Evolutionary conservation across 2,329 filamentous ascomycete species (phyloP).

Genomic region (Epichloe elymi): DNA sequence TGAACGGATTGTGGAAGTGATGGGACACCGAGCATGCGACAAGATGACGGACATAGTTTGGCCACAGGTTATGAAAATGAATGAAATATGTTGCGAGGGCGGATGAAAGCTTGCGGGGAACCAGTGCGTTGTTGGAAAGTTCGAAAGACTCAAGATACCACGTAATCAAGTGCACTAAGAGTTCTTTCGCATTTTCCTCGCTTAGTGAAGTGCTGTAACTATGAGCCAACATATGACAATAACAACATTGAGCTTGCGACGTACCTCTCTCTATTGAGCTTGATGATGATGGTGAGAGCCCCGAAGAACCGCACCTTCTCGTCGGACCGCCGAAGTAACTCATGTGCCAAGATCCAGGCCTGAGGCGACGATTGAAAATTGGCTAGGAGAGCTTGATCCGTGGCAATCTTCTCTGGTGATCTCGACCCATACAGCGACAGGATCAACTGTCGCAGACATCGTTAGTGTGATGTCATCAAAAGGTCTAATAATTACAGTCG

Average conservation of each 20-base stretch:
- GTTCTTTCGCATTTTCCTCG: conserved; percentile 41
- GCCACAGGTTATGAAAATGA: conserved; percentile 55
- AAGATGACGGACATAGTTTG: conserved; percentile 49
- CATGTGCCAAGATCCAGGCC: conserved; percentile 77
- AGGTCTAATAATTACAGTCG: not conserved
- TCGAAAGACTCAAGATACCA: conserved; percentile 47
- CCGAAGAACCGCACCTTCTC: conserved; percentile 83
- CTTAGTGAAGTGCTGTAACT: conserved; percentile 34
- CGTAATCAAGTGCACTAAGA: conserved; percentile 46
- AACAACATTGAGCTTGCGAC: conserved; percentile 11
- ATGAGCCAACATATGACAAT: conserved; percentile 1
- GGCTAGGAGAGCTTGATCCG: conserved; percentile 61
- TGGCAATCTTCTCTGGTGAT: conserved; percentile 31
- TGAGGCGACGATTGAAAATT: conserved; percentile 63
- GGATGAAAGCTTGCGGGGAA: conserved; percentile 63
- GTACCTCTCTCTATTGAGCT: conserved; percentile 82
- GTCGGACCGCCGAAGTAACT: conserved; percentile 54
- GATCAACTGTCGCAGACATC: conserved; percentile 27
- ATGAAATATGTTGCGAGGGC: conserved; percentile 64
- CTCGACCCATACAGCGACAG: conserved; percentile 41
- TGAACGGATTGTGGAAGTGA: conserved; percentile 11
- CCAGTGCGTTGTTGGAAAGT: conserved; percentile 42
- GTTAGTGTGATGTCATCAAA: not conserved
- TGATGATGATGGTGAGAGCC: conserved; percentile 83
- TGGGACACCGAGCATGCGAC: conserved; percentile 35